A percentile compares a stretch with the other conserved stretches of the same genome.
These are phyloP conservation scores for Aspergillus floridensis DNA, from an alignment of 2,329 filamentous ascomycete species.

Conservation along the genomic window DNA sequence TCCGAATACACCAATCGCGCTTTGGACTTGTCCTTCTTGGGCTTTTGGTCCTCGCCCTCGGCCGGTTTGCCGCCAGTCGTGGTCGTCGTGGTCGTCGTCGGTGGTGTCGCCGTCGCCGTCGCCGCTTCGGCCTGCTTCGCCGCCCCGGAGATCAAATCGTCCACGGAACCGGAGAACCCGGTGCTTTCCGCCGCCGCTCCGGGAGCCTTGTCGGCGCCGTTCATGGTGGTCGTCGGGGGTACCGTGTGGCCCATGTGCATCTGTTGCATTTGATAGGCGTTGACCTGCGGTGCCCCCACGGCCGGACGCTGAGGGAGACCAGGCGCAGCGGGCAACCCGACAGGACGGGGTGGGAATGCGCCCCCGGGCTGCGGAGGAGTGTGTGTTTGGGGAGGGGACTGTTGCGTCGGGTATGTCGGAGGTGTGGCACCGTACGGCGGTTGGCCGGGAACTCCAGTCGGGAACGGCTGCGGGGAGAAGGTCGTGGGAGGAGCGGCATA, in stretches of 20 bases:
- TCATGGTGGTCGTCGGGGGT: slow-evolving; percentile 4
- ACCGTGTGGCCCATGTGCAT: slow-evolving; percentile 53
- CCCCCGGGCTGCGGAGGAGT: slow-evolving; percentile 41
- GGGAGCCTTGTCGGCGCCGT: slow-evolving; percentile 28
- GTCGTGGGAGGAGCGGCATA: slow-evolving; percentile 31
- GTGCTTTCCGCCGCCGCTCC: slow-evolving; percentile 28
- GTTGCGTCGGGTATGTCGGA: slow-evolving; percentile 43
- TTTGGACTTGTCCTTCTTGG: slow-evolving; percentile 67
- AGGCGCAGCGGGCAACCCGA: slow-evolving; percentile 54
- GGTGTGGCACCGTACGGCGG: slow-evolving; percentile 42
- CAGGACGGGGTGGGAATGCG: slow-evolving; percentile 49
- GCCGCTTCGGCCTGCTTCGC: slow-evolving; percentile 45
- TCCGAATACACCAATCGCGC: slow-evolving; percentile 77
- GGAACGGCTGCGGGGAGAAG: slow-evolving; percentile 33
- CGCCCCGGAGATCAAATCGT: slow-evolving; percentile 52
- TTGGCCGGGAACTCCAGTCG: slow-evolving; percentile 27
- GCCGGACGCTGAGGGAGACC: slow-evolving; percentile 61
- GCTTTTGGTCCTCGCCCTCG: slow-evolving; percentile 57
- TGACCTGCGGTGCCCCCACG: slow-evolving; percentile 55
- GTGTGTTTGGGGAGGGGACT: slow-evolving; percentile 41
- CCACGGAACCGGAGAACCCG: slow-evolving; percentile 47
- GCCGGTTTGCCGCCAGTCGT: slow-evolving; percentile 21
- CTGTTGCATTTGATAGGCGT: slow-evolving; percentile 55
- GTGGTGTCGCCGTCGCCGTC: slow-evolving; percentile 34
- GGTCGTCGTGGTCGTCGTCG: slow-evolving; percentile 38